phyloP scores from a whole-genome alignment of 2,329 filamentous ascomycete genomes.

The Chaetomiaceae sp. region DNA sequence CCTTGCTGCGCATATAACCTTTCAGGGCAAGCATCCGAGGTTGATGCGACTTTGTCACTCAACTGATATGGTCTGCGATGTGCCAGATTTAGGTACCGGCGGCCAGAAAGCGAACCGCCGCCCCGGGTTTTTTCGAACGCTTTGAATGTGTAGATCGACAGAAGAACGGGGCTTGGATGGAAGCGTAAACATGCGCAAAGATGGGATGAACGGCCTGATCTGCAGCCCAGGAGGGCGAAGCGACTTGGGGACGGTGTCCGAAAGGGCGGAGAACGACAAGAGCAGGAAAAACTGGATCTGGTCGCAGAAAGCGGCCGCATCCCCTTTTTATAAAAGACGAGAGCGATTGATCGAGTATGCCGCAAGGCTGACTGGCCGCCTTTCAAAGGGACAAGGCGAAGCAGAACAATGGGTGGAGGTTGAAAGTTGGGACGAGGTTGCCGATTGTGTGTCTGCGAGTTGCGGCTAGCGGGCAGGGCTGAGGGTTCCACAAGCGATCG shows the following conservation, averaged over 20 bases:
- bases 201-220: background rate
- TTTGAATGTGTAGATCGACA: background rate
- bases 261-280: background rate
- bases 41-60: too few species aligned
- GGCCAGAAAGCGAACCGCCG: background rate
- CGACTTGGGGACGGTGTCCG: background rate
- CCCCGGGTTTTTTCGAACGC: background rate
- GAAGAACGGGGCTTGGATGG: background rate
- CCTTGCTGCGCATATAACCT: background rate
- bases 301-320: slow-evolving; percentile 16
- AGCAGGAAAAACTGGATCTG: background rate
- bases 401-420: background rate
- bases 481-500: background rate
- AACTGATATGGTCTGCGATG: background rate
- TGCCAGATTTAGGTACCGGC: background rate
- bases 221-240: slow-evolving; percentile 2
- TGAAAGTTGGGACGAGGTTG: background rate
- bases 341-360: background rate
- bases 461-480: slow-evolving; percentile 5
- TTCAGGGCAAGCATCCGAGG: too few species aligned
- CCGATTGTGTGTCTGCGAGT: background rate
- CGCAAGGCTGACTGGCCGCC: slow-evolving; percentile 4
- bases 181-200: background rate
- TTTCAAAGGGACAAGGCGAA: slow-evolving; percentile 5
- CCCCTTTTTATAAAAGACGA: background rate